Base-by-base conservation (phyloP, 2,329 filamentous ascomycete species). In the Xylariaceae sp. region DNA sequence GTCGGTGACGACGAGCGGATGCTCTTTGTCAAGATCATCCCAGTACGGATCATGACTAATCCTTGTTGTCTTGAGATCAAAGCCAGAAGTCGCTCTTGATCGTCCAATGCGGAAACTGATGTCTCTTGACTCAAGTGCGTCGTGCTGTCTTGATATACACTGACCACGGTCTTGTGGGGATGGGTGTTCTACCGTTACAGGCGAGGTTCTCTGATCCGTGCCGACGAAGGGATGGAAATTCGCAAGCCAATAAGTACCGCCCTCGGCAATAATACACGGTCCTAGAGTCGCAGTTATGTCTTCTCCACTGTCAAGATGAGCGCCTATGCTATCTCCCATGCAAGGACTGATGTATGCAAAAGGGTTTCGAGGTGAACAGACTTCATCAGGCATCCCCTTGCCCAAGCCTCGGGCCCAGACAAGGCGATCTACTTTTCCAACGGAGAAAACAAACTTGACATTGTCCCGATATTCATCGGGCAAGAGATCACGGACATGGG, bases 271-370 rank as follows among this genome's bases (percentile, higher is more conserved):
- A 5, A 73, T 44, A 22, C 67, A 69, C 1, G 70, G 70, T 0
- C 70, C 70, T 6, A 73, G 54, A 2, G 70, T 73, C 14, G 69
- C 67, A 0, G 68, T 71, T 27, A 58, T 63, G 27, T 70, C 67
- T 1, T 63, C 58, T 4, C 48, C 45, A 3, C 56, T 61, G 12
- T 55, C 56, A 1, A 61, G 62, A 5, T 46, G 52, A 12, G 67
- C 58, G 7, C 70, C 70, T 32, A 73, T 70, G 47, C 69, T 72
- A 39, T 73, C 70, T 2, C 70, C 70, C 69, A 73, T 73, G 42
- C 68, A 67, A 3, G 66, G 69, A n/a, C 52, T 63, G 29, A 55
- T 50, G 51, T 71, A 73, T 49, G 63, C 67, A 37, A 69, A 72
- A 2, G 70, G 69, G 50, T 73, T 73, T 12, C 68, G 61, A 5